Percentiles rank a stretch among this genome's conserved stretches.
These are phyloP conservation scores for Knufia fluminis DNA, from an alignment of 2,329 filamentous ascomycete genomes.

Conservation along the genomic window DNA sequence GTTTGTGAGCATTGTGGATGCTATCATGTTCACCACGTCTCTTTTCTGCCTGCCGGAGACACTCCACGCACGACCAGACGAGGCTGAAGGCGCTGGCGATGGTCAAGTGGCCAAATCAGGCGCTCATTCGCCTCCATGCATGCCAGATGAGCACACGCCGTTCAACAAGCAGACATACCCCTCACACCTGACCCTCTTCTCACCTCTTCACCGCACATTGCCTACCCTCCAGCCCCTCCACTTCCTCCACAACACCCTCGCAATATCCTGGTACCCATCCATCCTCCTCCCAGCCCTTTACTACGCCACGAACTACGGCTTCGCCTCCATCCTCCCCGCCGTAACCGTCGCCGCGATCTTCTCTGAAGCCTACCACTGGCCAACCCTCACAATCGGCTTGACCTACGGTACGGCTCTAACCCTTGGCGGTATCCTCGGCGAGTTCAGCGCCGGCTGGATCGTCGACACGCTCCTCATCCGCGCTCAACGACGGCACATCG, in stretches of 20 bases:
- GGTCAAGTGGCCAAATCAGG: neutral
- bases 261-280: slow-evolving; percentile 26
- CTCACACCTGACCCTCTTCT: slow-evolving; percentile 16
- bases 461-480: slow-evolving; percentile 22
- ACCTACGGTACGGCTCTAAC: slow-evolving; percentile 26
- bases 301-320: slow-evolving; percentile 27
- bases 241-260: slow-evolving; percentile 23
- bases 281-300: slow-evolving; percentile 28
- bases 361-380: slow-evolving; percentile 25
- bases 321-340: slow-evolving; percentile 27
- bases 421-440: slow-evolving; percentile 22
- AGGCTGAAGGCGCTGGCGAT: no score
- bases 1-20: slow-evolving; percentile 24
- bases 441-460: slow-evolving; percentile 22
- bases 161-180: slow-evolving; percentile 15
- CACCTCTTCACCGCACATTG: slow-evolving; percentile 12
- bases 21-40: slow-evolving; percentile 22
- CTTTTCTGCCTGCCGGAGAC: slow-evolving; percentile 27
- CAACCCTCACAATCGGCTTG: slow-evolving; percentile 26
- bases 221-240: slow-evolving; percentile 13
- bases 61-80: slow-evolving; percentile 21
- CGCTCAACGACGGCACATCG: slow-evolving; percentile 6
- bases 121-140: neutral
- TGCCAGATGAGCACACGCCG: neutral
- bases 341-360: slow-evolving; percentile 28